Percentiles rank a stretch among this genome's conserved stretches.
Evolutionary conservation across 2,329 filamentous ascomycete genomes (phyloP).

Genomic region (Fusarium robinianum): DNA sequence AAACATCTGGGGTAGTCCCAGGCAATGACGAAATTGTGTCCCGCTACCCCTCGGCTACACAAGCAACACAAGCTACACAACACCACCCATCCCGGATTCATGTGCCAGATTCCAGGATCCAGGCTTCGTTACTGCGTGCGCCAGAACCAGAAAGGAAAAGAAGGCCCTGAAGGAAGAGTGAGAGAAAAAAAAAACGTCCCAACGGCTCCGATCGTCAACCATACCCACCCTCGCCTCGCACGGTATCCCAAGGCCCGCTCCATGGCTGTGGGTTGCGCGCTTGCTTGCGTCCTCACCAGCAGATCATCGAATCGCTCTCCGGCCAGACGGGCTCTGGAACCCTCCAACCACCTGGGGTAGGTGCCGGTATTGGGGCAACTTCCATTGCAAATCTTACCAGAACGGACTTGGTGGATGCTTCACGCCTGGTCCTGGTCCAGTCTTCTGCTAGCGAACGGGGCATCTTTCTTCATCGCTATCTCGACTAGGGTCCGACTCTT

Average conservation of each 20-base stretch:
- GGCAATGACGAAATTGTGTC: constrained; percentile 22
- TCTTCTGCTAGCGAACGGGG: constrained; percentile 37
- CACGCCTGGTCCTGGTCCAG: constrained; percentile 37
- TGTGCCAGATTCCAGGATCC: neutral
- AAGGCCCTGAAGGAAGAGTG: too few species aligned
- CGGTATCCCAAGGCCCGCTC: constrained; percentile 30
- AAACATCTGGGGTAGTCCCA: constrained; percentile 39
- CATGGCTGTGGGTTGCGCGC: constrained; percentile 26
- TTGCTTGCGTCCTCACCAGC: constrained; percentile 36
- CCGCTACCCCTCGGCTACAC: constrained; percentile 24
- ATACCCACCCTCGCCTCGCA: constrained; percentile 31
- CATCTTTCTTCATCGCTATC: constrained; percentile 33
- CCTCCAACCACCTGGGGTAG: constrained; percentile 27
- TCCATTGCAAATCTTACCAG: constrained; percentile 38
- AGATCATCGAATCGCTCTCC: constrained; percentile 24
- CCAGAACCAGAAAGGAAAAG: constrained; percentile 1
- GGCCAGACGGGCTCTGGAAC: constrained; percentile 25
- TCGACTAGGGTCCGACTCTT: constrained; percentile 34
- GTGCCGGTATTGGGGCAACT: constrained; percentile 37
- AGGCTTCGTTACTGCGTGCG: neutral
- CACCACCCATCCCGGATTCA: constrained; percentile 16
- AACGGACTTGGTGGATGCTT: constrained; percentile 34
- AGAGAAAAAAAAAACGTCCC: constrained; percentile 6
- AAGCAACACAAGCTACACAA: constrained; percentile 6
- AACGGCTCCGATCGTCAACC: constrained; percentile 23